phyloP scores from a whole-genome alignment of 2,329 filamentous ascomycete genomes.

The Graphilbum fragrans region DNA sequence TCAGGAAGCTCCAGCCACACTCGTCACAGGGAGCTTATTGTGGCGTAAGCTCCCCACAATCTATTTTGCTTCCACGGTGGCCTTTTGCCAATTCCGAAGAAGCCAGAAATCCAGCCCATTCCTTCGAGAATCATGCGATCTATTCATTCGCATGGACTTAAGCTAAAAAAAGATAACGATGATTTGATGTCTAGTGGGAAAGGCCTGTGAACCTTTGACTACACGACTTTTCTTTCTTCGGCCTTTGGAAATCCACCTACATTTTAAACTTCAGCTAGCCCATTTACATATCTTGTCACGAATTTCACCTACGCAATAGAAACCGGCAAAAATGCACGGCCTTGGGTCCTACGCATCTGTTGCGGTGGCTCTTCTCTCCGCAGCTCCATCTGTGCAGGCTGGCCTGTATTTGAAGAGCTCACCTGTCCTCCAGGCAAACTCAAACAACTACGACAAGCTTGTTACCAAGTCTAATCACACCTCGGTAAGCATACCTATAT shows the following conservation, averaged over 20 bases:
- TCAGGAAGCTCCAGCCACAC: background rate
- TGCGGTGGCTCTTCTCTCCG: conserved; percentile 51
- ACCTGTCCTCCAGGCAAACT: conserved; percentile 71
- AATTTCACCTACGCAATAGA: no score
- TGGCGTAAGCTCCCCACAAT: background rate
- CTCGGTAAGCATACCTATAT: conserved; percentile 47
- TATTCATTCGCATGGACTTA: no score
- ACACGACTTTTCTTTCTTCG: no score
- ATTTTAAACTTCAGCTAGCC: no score
- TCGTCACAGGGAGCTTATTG: background rate
- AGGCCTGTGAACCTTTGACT: no score
- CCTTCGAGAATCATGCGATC: no score
- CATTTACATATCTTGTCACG: no score
- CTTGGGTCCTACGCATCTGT: conserved; percentile 33
- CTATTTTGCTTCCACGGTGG: background rate
- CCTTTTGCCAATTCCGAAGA: background rate
- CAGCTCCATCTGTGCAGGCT: conserved; percentile 52
- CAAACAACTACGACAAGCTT: conserved; percentile 66
- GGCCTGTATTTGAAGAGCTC: conserved; percentile 79
- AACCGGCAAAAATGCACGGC: conserved; percentile 1
- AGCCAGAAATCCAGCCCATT: no score
- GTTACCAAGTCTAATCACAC: conserved; percentile 87
- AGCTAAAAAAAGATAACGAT: no score
- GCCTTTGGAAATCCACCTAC: no score
- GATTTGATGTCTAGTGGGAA: no score